These are phyloP conservation scores for Coriaria nepalensis DNA, from an alignment of 306 rosid species.

Conservation along the genomic window DNA sequence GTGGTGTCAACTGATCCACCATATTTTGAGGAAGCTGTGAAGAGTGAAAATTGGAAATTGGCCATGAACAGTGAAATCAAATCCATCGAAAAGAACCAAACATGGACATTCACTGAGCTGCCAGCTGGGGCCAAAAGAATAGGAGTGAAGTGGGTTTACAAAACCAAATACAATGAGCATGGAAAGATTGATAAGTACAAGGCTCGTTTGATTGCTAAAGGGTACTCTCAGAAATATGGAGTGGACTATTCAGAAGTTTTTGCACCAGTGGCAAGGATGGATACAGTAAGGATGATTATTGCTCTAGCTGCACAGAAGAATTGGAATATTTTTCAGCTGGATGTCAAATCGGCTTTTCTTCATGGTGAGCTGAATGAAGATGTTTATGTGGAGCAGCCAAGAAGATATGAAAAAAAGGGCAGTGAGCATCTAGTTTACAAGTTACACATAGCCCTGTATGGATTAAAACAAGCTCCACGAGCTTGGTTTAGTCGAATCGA, in stretches of 20 bases:
- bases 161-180: conserved; percentile 1
- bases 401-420: conserved; percentile 3
- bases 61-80: conserved; percentile 5
- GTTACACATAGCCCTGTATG: conserved; percentile 1
- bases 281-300: conserved; percentile 4
- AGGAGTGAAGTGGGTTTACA: conserved; percentile 9
- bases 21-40: conserved; percentile 2
- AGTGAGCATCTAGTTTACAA: conserved; percentile 3
- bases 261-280: conserved; percentile 11
- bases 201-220: background rate
- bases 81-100: conserved; percentile 1
- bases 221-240: background rate
- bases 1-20: background rate
- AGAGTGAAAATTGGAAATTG: conserved; percentile 3
- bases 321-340: background rate
- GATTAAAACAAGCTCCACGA: background rate
- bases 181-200: background rate
- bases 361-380: conserved; percentile 7
- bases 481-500: conserved; percentile 4
- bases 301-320: background rate
- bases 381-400: conserved; percentile 11
- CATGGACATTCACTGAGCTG: background rate
- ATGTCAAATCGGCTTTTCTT: background rate
- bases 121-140: background rate
- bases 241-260: conserved; percentile 4